These are phyloP conservation scores for Hortiboletus flavorubellus DNA, from an alignment of 768 basidiomycete genomes.

Conservation along the genomic window DNA sequence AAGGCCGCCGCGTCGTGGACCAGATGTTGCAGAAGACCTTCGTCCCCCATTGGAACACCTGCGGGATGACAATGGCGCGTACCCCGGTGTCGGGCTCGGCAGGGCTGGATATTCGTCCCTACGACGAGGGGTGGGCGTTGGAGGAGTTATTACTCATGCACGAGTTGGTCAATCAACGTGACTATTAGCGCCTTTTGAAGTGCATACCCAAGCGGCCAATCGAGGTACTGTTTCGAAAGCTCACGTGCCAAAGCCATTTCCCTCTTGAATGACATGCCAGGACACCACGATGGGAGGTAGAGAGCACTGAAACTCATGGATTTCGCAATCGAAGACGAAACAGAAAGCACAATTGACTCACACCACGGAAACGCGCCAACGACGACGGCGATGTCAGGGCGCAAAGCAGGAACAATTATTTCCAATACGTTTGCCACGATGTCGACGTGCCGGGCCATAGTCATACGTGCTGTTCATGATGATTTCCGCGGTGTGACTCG, in stretches of 20 bases:
- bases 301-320: background rate
- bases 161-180: no score
- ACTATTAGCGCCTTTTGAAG: background rate
- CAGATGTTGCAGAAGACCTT: no score
- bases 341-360: background rate
- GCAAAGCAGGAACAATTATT: background rate
- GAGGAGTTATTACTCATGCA: no score
- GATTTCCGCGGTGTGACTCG: background rate
- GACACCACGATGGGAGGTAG: conserved; percentile 4
- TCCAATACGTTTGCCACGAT: background rate
- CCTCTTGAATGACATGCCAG: conserved; percentile 2
- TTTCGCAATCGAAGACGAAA: background rate
- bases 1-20: no score
- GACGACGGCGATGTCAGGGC: background rate
- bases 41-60: no score
- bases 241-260: background rate
- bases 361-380: background rate
- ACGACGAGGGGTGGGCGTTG: no score
- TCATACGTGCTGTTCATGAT: conserved; percentile 6
- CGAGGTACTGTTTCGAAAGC: background rate
- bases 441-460: background rate
- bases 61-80: no score
- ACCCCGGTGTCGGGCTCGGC: no score
- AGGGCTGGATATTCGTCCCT: no score
- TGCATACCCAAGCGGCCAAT: conserved; percentile 1